A percentile compares a stretch with the other conserved stretches of the same genome.
These are phyloP conservation scores for Nicotiana paniculata DNA, from an alignment of 257 asterid genomes.

Conservation along the genomic window DNA sequence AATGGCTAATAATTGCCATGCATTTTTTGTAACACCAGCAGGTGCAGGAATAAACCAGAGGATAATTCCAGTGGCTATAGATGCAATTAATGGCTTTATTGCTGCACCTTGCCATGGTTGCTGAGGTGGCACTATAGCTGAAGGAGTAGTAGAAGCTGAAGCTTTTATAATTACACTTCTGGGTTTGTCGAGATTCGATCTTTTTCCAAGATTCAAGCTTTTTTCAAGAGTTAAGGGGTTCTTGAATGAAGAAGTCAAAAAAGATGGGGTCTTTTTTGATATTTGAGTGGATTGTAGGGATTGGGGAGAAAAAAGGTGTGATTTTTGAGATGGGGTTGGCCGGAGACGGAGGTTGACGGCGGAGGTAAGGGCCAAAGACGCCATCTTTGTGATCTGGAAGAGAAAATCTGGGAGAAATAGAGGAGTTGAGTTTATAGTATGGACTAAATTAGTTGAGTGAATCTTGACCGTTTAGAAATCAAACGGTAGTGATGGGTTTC, in stretches of 20 bases:
- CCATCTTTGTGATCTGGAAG: slow-evolving; percentile 29
- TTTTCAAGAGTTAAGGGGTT: neutral
- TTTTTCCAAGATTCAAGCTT: neutral
- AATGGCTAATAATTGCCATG: slow-evolving; percentile 83
- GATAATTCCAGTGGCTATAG: slow-evolving; percentile 69
- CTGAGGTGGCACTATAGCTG: slow-evolving; percentile 16
- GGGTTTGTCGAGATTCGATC: neutral
- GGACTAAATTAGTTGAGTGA: neutral
- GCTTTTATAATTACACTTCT: slow-evolving; percentile 16
- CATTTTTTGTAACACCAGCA: slow-evolving; percentile 59
- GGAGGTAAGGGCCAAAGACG: slow-evolving; percentile 47
- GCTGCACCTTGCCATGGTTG: slow-evolving; percentile 83
- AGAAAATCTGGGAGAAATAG: neutral
- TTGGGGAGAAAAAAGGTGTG: too few species aligned
- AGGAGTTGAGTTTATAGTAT: neutral
- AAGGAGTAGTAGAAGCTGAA: slow-evolving; percentile 18
- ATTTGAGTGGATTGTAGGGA: too few species aligned
- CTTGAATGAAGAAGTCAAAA: neutral
- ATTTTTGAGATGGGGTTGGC: slow-evolving; percentile 16
- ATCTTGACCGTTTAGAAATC: neutral
- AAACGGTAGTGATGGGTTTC: slow-evolving; percentile 2
- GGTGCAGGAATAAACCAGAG: slow-evolving; percentile 86
- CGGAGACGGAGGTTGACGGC: slow-evolving; percentile 52
- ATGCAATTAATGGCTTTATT: slow-evolving; percentile 60
- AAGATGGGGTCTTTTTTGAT: too few species aligned